Base-by-base conservation (phyloP, 2,329 filamentous ascomycete species). In the Fusarium humuli region DNA sequence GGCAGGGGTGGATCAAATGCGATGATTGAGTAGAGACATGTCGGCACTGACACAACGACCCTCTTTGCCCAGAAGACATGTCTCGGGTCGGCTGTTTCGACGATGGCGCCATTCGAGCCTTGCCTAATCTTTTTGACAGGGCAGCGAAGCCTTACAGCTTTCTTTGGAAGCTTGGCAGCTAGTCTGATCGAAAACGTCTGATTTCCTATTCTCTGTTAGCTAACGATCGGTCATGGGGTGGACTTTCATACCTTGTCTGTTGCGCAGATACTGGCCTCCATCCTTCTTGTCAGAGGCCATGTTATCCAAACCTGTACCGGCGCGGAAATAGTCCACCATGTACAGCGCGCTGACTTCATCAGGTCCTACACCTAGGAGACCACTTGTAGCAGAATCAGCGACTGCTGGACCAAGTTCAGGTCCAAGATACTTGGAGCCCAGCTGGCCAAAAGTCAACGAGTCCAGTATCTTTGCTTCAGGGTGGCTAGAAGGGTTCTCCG, bases 1-100 rank as follows among this genome's bases (percentile, higher is more conserved):
- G 81, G 79, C 7, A 83, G 73, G 0, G 73, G 58, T 11, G 76
- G 76, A 7, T 70, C 63, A 47, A 77, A 77, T 5, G 56, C 47
- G 34, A 77, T 71, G 18, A 65, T 52, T 16, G 44, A 32, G 41
- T 74, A 77, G 6, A 71, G 66, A 27, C 73, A 67, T 5, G 72
- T 75, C 4, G 76, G 74, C 16, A 74, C 73, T 14, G 76, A 75
- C 22, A 77, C 47, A 47, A 77, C 68, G 44, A 73, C 70, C 40
- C 71, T 76, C 23, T 69, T 71, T 16, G 70, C 61, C 23, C 58
- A 64, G 53, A 69, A 73, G 8, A 46, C 59, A 14, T 58, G 57
- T 5, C 34, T 57, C 4, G 57, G 60, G 11, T 59, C 46, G 14
- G 34, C 44, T 25, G 74, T 72, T 18, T 67, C 65, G 14, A 76